Percentiles rank a stretch among this genome's conserved stretches.
Evolutionary conservation across 768 basidiomycete genomes (phyloP).

Genomic region (Leccinum obscurum): DNA sequence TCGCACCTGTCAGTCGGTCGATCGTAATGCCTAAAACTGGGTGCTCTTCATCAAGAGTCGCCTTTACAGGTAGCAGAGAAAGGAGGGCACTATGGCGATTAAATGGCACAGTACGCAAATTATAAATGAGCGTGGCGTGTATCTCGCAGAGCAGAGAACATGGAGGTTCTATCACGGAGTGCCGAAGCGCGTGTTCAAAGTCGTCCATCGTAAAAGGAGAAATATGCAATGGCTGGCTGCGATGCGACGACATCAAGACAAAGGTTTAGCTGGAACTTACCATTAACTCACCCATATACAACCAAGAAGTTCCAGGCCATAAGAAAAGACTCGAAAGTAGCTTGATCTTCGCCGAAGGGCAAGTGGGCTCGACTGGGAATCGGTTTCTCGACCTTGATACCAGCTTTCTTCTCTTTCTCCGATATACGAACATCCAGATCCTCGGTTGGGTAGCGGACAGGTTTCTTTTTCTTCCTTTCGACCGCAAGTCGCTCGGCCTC

Average conservation of each 20-base stretch:
- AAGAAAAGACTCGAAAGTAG: constrained; percentile 79
- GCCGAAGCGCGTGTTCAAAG: constrained; percentile 83
- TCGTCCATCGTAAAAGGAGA: constrained; percentile 93
- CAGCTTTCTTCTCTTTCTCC: constrained; percentile 82
- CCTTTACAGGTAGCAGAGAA: constrained; percentile 50
- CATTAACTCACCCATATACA: constrained; percentile 77
- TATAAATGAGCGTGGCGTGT: constrained; percentile 87
- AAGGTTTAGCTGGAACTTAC: not conserved
- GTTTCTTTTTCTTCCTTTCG: constrained; percentile 87
- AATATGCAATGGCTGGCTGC: constrained; percentile 82
- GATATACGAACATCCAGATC: constrained; percentile 80
- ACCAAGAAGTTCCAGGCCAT: constrained; percentile 95
- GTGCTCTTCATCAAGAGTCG: constrained; percentile 44
- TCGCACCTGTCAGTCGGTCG: constrained; percentile 62
- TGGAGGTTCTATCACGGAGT: constrained; percentile 63
- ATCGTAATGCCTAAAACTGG: constrained; percentile 55
- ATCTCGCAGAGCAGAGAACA: constrained; percentile 84
- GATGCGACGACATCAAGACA: constrained; percentile 11
- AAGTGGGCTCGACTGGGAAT: constrained; percentile 58
- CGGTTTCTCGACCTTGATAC: constrained; percentile 67
- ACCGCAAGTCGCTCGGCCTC: constrained; percentile 70
- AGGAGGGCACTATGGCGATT: constrained; percentile 73
- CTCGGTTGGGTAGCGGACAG: constrained; percentile 90
- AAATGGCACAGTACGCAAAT: constrained; percentile 80
- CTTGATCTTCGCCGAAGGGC: constrained; percentile 66